These are phyloP conservation scores for Chaetomium olivaceum DNA, from an alignment of 2,329 filamentous ascomycete genomes.

Conservation along the genomic window DNA sequence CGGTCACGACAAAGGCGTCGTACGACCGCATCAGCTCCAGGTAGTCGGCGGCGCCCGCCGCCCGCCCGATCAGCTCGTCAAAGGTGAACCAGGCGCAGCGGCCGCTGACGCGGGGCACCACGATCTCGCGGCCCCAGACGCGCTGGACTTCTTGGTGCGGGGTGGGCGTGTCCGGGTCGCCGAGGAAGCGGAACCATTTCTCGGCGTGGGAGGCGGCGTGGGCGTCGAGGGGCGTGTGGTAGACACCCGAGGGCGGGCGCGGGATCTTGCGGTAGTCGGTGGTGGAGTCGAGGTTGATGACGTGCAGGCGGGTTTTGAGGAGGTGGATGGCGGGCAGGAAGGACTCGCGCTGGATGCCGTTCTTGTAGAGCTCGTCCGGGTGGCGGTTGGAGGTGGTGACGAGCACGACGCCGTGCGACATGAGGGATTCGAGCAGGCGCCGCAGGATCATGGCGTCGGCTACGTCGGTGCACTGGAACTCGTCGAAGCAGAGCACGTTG, in stretches of 20 bases:
- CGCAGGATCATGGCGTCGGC: conserved; percentile 98
- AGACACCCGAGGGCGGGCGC: conserved; percentile 87
- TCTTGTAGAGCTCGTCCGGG: conserved; percentile 94
- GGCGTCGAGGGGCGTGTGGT: conserved; percentile 82
- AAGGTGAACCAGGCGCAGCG: conserved; percentile 90
- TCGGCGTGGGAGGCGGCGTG: conserved; percentile 79
- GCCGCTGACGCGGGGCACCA: conserved; percentile 84
- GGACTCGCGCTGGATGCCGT: conserved; percentile 92
- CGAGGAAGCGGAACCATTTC: conserved; percentile 94
- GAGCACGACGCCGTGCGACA: conserved; percentile 95
- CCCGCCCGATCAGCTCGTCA: conserved; percentile 82
- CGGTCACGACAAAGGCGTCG: conserved; percentile 87
- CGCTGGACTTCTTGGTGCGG: conserved; percentile 77
- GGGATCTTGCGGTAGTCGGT: conserved; percentile 98
- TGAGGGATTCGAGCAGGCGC: conserved; percentile 80
- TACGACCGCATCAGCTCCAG: conserved; percentile 88
- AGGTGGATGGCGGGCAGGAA: conserved; percentile 95
- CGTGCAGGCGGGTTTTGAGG: conserved; percentile 77
- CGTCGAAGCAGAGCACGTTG: conserved; percentile 93
- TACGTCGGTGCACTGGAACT: conserved; percentile 98
- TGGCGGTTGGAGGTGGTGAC: conserved; percentile 97
- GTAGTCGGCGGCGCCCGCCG: conserved; percentile 92
- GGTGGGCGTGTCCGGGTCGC: conserved; percentile 73
- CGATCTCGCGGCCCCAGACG: conserved; percentile 91
- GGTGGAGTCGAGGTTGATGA: conserved; percentile 91